phyloP scores from a whole-genome alignment of 148 eudicot genomes.

The Hydrangea macrophylla region DNA sequence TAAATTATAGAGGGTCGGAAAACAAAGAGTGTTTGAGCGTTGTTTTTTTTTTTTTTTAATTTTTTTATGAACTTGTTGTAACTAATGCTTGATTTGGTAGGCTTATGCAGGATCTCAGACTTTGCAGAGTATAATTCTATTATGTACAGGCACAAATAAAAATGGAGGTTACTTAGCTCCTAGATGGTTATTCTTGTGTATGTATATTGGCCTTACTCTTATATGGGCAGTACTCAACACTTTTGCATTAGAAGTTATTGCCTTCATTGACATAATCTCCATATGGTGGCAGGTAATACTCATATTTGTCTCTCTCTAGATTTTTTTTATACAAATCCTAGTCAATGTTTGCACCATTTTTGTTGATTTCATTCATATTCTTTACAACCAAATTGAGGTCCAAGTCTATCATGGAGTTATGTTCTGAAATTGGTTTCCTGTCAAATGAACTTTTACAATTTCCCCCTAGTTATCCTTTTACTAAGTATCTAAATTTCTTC shows the following conservation, averaged over 20 bases:
- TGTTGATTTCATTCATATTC: too few relatives aligned
- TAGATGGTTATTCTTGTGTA: constrained; percentile 54
- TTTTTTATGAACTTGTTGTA: too few relatives aligned
- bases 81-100: constrained; percentile 22
- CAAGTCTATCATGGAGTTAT: too few relatives aligned
- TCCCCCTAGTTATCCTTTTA: too few relatives aligned
- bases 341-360: background rate
- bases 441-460: too few relatives aligned
- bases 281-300: constrained; percentile 61
- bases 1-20: too few relatives aligned
- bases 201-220: constrained; percentile 46
- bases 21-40: too few relatives aligned
- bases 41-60: too few relatives aligned
- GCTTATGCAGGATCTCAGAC: constrained; percentile 68
- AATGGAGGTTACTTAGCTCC: constrained; percentile 68
- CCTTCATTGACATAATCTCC: constrained; percentile 51
- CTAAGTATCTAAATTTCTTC: too few relatives aligned
- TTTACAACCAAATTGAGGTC: too few relatives aligned
- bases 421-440: too few relatives aligned
- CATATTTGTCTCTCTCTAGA: background rate
- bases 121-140: constrained; percentile 52
- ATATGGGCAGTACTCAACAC: constrained; percentile 70
- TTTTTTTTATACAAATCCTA: background rate
- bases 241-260: constrained; percentile 60
- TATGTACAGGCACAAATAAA: constrained; percentile 61